Base-by-base conservation (phyloP, 768 basidiomycete species). In the Mycena vulgaris region DNA sequence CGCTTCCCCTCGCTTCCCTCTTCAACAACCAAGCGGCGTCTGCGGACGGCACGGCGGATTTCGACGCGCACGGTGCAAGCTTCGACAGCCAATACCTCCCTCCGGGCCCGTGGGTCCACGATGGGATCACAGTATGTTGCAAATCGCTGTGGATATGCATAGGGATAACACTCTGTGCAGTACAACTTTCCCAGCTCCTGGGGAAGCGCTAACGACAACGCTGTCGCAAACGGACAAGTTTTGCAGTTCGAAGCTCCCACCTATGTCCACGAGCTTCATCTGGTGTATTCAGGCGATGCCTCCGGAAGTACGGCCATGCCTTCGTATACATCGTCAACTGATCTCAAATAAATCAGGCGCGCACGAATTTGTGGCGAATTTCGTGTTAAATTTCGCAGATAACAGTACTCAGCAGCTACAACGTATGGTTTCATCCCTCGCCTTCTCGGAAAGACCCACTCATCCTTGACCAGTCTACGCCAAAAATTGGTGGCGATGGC, bases 221-320 rank as follows among this genome's bases (percentile, higher is more conserved):
- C 86, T 31, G 74, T 89, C 25, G 80, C 86, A 25, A 70, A 82
- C 10, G 81, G 82, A 1, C 89, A 89, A 65, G 73, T 82, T 7
- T 45, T 89, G 10, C 62, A 75, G 10, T 75, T 85, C 27, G 60
- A 73, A 6, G 56, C 73, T 0, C 73, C 79, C 19, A 81, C 80
- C 0, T 80, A 76, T 66, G 80, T 83, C 0, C 88, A 88, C 60
- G 81, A 88, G 60, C 72, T 89, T 16, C 85, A 88, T 64, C 77
- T 87, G 61, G 70, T 88, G 10, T 88, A 87, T 70, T 80, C 85
- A 21, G 85, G 84, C n/a, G 85, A 86, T 49, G 81, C 79, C 5
- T 63, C 57, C 4, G 75, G 80, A n/a, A 73, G 84, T 82, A 37
- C 42, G 81, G 28, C 23, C 28, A 30, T 1, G 23, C 17, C 25